Evolutionary conservation across 768 basidiomycete genomes (phyloP), one percentile per base, ranked within the genome.

Genomic region (Russula earlei): DNA sequence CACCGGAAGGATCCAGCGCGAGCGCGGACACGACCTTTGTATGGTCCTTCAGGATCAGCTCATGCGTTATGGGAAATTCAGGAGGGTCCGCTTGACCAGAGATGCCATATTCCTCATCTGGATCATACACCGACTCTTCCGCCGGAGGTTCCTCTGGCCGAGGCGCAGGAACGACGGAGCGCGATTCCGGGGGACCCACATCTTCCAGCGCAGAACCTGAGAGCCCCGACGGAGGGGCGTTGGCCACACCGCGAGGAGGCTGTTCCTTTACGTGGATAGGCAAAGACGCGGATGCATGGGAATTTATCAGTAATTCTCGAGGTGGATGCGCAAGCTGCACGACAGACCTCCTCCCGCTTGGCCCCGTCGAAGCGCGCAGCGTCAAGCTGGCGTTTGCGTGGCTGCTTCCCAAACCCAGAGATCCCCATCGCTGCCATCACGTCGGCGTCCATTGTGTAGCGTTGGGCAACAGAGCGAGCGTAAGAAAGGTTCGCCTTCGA

Each of bases 21-120:
- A 99, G 74, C 4, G 96, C 92, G 22, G 94, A 91, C 19, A 98
- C 83, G 51, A 96, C 91, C 73, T 98, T 99, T 14, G 81, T 85
- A 67, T 99, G 96, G 70, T 98, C 94, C 70, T 95, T 96, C 66
- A 98, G 77, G 11, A 81, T 71, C 53, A 95, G 79, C 74, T 98
- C 94, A 67, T 98, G 95, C 6, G 91, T 86, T 29, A 83, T 80
- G 20, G 96, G 96, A 66, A 95, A 89, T 50, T 76, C 75, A 42
- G 82, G 80, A 41, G 72, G 65, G 53, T 81, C 80, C 11, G 70
- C 71, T 46, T 77, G 76, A 54, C 75, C 72, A 42, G 68, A 67
- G 46, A 68, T 66, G 19, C 71, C 70, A 41, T 80, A 80, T 31
- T 69, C 67, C 31, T 72, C 67, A 63, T 81, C 67, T 63, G 65